Evolutionary conservation across 345 rosid genomes (phyloP).

Genomic region (Citrus australasica): DNA sequence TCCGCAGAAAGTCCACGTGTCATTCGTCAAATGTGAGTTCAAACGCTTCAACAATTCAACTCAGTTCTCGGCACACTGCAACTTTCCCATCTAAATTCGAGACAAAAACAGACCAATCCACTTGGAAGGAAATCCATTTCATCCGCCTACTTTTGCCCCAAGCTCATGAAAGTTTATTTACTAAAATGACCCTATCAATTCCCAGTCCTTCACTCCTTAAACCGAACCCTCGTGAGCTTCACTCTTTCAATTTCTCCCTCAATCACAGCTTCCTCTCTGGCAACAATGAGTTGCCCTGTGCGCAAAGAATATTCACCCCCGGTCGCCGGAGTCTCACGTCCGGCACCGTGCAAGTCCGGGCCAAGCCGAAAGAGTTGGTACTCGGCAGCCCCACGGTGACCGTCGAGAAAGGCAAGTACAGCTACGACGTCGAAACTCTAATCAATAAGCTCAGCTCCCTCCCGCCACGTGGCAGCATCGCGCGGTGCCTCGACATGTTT

Average conservation of each 20-base stretch:
- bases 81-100: constrained; percentile 3
- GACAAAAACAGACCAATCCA: not conserved
- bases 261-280: constrained; percentile 22
- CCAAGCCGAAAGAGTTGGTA: constrained; percentile 61
- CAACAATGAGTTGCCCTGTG: constrained; percentile 29
- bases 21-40: constrained; percentile 13
- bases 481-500: constrained; percentile 75
- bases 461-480: constrained; percentile 97
- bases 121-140: constrained; percentile 1
- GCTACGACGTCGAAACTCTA: constrained; percentile 91
- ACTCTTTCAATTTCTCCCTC: constrained; percentile 29
- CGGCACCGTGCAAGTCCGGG: constrained; percentile 28
- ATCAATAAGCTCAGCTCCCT: constrained; percentile 98
- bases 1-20: constrained; percentile 57
- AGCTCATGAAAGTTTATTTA: constrained; percentile 27
- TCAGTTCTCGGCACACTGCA: constrained; percentile 17
- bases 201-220: constrained; percentile 24
- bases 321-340: constrained; percentile 23
- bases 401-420: constrained; percentile 88
- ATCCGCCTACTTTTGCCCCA: not conserved
- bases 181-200: constrained; percentile 30
- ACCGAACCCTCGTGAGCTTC: constrained; percentile 32
- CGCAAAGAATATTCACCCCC: constrained; percentile 28
- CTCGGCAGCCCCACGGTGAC: constrained; percentile 73
- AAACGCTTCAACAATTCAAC: not conserved